phyloP scores from a whole-genome alignment of 2,329 filamentous ascomycete species.

The Microcyclospora pomicola region DNA sequence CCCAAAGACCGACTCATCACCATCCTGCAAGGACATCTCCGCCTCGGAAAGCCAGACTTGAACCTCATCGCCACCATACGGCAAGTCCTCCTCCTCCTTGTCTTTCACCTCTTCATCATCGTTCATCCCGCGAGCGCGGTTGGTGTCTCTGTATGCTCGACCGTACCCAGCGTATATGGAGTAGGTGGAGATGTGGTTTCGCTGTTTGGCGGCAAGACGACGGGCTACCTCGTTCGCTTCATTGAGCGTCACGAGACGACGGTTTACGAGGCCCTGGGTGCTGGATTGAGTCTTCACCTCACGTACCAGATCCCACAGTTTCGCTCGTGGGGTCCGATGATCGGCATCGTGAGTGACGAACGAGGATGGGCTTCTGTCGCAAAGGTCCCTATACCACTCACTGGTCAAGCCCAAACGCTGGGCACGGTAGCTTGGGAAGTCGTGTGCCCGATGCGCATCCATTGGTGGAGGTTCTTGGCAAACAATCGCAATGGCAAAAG shows the following conservation, averaged over 20 bases:
- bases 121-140: no score
- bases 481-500: slow-evolving; percentile 31
- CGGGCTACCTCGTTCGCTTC: slow-evolving; percentile 49
- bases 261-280: slow-evolving; percentile 24
- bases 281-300: slow-evolving; percentile 14
- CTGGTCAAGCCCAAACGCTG: background rate
- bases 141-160: no score
- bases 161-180: no score
- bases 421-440: background rate
- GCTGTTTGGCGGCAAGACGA: slow-evolving; percentile 8
- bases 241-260: slow-evolving; percentile 41
- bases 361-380: slow-evolving; percentile 3
- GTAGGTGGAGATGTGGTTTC: no score
- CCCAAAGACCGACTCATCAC: no score
- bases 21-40: no score
- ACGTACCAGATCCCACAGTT: slow-evolving; percentile 27
- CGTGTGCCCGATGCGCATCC: background rate
- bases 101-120: no score
- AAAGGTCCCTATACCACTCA: slow-evolving; percentile 3
- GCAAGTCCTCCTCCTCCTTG: no score
- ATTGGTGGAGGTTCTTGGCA: slow-evolving; percentile 5
- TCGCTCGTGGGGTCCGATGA: slow-evolving; percentile 7
- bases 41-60: no score
- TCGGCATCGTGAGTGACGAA: slow-evolving; percentile 12
- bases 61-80: no score